Conservation (phyloP, 2,329 filamentous ascomycete species). For the Anisogramma anomala region DNA sequence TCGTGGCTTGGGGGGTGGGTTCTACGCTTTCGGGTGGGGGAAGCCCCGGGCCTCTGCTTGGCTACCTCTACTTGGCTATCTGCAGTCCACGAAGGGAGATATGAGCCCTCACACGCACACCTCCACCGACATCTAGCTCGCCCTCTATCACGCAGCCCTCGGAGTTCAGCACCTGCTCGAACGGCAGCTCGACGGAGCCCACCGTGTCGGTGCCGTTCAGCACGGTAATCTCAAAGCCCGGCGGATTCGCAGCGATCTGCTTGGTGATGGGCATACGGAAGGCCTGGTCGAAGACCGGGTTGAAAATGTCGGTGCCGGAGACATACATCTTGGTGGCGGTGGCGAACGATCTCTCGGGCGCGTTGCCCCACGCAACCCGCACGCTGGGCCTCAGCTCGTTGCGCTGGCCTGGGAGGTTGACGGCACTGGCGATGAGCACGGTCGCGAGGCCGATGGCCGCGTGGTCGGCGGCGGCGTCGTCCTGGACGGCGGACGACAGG, state of each 20-base stretch:
- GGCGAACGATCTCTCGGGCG: conserved; percentile 24
- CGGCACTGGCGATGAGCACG: conserved; percentile 31
- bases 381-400: conserved; percentile 34
- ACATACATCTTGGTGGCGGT: conserved; percentile 31
- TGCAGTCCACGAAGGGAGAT: conserved; percentile 24
- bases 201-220: conserved; percentile 22
- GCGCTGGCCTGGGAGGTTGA: conserved; percentile 30
- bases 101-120: conserved; percentile 25
- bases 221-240: conserved; percentile 24
- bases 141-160: conserved; percentile 22
- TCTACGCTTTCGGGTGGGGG: too few relatives aligned
- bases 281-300: conserved; percentile 34
- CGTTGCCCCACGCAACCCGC: conserved; percentile 28
- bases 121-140: conserved; percentile 26
- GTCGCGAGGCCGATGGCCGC: conserved; percentile 30
- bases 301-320: conserved; percentile 36
- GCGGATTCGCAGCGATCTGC: conserved; percentile 19
- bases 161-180: conserved; percentile 24
- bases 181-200: conserved; percentile 25
- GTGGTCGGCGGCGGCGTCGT: conserved; percentile 17
- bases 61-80: conserved; percentile 11
- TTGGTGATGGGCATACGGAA: conserved; percentile 31
- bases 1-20: too few relatives aligned
- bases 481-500: conserved; percentile 20
- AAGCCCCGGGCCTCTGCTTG: too few relatives aligned